Base-by-base conservation (phyloP, 352 stramenopile species). In the Labyrinthula sp. region DNA sequence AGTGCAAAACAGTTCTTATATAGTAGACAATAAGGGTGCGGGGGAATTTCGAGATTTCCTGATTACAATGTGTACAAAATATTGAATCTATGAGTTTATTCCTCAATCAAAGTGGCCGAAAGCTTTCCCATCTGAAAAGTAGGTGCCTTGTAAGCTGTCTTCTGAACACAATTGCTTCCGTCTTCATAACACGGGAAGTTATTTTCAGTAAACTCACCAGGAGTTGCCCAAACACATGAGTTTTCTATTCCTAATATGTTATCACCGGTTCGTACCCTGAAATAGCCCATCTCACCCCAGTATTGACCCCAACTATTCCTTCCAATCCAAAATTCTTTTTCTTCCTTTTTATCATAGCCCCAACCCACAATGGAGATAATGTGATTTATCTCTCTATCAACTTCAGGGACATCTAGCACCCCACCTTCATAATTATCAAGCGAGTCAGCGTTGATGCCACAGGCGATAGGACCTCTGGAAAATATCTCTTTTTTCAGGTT, bases 261-360 rank as follows among this genome's bases (percentile, higher is more conserved):
- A 14, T 73, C 63, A 8, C 81, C 81, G 22, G 75, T 68, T 18
- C 80, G 48, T 47, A 97, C 59, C 12, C 82, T 71, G 65, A 94
- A 88, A 71, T 77, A 95, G 31, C 87, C 87, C 35, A 89, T 69
- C 64, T 94, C 79, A 22, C 86, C 84, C 82, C 83, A 93, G 63
- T 77, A 83, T 47, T 74, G 75, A 1, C 81, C 84, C 69, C 88
- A 71, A 61, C 72, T 74, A 79, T 96, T 92, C 35, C 88, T 78
- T 28, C 93, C 67, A 54, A 95, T 81, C 85, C 85, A 96, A 62
- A 77, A 96, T 20, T 72, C 68, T 22, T 76, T 60, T 41, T 66
- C 65, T 47, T 75, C 38, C 40, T 86, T 60, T 50, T 88, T 48
- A 28, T 75, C 78, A 7, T 73, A 69, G 30, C 85, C 86, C 79